phyloP scores from a whole-genome alignment of 805 yeast species.

The Zygosaccharomyces rouxii region DNA sequence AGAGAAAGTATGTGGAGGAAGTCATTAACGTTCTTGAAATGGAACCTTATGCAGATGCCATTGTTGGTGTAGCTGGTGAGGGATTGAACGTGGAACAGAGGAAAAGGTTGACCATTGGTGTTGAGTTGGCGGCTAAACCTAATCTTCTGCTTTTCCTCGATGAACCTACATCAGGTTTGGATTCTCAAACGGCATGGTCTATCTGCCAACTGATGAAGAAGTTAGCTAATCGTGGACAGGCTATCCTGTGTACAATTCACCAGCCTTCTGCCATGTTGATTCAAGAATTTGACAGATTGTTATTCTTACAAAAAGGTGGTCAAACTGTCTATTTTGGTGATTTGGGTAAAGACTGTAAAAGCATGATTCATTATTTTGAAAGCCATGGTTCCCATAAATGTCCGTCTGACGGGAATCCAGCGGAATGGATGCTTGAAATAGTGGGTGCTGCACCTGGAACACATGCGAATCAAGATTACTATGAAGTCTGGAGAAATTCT shows the following conservation, averaged over 20 bases:
- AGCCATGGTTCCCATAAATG: slow-evolving; percentile 59
- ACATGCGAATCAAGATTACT: slow-evolving; percentile 64
- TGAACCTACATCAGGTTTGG: slow-evolving; percentile 68
- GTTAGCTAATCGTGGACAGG: slow-evolving; percentile 56
- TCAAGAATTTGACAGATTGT: slow-evolving; percentile 71
- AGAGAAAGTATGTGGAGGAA: slow-evolving; percentile 60
- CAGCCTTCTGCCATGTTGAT: slow-evolving; percentile 80
- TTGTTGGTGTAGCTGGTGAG: slow-evolving; percentile 71
- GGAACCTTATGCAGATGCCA: slow-evolving; percentile 62
- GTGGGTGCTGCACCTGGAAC: slow-evolving; percentile 83
- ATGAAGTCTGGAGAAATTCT: slow-evolving; percentile 74
- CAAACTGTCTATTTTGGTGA: slow-evolving; percentile 73
- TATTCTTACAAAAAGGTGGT: slow-evolving; percentile 68
- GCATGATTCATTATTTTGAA: slow-evolving; percentile 64
- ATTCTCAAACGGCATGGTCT: slow-evolving; percentile 68
- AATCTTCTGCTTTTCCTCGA: slow-evolving; percentile 55
- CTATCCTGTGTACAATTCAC: slow-evolving; percentile 71
- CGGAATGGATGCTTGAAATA: slow-evolving; percentile 88
- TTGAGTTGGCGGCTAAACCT: slow-evolving; percentile 64
- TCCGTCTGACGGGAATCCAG: slow-evolving; percentile 71
- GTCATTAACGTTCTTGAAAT: slow-evolving; percentile 60
- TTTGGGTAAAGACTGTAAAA: slow-evolving; percentile 50
- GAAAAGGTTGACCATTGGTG: slow-evolving; percentile 60
- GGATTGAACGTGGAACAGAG: slow-evolving; percentile 62
- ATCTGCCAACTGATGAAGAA: slow-evolving; percentile 57